A percentile compares a stretch with the other conserved stretches of the same genome.
Evolutionary conservation across 2,329 filamentous ascomycete species (phyloP).

Genomic region (Alternaria longipes): DNA sequence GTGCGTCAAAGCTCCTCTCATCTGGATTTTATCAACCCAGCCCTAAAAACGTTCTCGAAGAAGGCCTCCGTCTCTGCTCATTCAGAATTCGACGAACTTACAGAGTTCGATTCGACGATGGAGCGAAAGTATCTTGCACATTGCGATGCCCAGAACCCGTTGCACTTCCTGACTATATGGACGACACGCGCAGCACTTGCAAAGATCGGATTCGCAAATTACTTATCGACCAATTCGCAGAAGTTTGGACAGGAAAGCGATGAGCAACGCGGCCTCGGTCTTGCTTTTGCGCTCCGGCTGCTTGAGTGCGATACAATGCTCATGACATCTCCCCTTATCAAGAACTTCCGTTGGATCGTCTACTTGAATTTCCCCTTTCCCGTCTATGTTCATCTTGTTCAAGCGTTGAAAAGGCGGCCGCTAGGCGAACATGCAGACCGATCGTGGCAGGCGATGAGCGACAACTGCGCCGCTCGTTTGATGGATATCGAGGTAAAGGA

Average conservation of each 20-base stretch:
- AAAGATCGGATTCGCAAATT: conserved; percentile 61
- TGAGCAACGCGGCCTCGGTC: conserved; percentile 34
- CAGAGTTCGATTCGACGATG: conserved; percentile 50
- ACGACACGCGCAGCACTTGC: conserved; percentile 57
- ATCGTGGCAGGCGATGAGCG: conserved; percentile 58
- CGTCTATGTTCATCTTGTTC: conserved; percentile 58
- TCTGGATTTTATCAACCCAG: conserved; percentile 59
- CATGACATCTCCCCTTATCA: conserved; percentile 53
- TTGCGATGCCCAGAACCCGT: conserved; percentile 36
- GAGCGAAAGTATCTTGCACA: conserved; percentile 51
- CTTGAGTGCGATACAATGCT: conserved; percentile 60
- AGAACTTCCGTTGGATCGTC: conserved; percentile 55
- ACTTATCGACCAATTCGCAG: conserved; percentile 50
- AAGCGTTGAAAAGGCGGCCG: conserved; percentile 55
- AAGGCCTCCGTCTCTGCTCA: conserved; percentile 17
- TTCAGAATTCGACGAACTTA: conserved; percentile 41
- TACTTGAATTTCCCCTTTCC: conserved; percentile 60
- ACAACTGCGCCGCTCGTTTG: conserved; percentile 56
- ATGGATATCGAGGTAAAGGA: conserved; percentile 21
- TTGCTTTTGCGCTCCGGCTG: conserved; percentile 50
- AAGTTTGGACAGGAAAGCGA: conserved; percentile 26
- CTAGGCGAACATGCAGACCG: conserved; percentile 40
- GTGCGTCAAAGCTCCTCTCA: conserved; percentile 54
- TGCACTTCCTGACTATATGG: conserved; percentile 60
- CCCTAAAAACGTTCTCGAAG: conserved; percentile 52